Base-by-base conservation (phyloP, 2,329 filamentous ascomycete genomes). In the Stagonosporopsis vannaccii region DNA sequence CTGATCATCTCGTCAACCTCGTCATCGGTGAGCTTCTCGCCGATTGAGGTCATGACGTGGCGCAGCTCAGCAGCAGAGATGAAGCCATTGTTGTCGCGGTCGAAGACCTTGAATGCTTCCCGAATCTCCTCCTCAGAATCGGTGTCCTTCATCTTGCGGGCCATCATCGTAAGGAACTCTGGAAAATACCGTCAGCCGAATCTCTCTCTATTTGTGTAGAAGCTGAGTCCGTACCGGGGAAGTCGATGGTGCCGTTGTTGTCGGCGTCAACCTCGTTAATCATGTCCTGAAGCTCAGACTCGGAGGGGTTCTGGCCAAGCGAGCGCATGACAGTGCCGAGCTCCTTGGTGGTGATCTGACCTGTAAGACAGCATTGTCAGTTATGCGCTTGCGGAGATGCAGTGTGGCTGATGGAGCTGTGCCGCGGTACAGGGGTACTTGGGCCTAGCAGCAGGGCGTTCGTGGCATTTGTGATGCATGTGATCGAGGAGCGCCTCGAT, bases 121-220 rank as follows among this genome's bases (percentile, higher is more conserved):
- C 83, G 81, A 71, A 88, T 86, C 75, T 88, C 86, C 73, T 86
- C 81, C 73, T 87, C 85, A 48, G 83, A 83, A 74, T 87, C 84
- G 55, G 82, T 83, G 67, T 85, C 82, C 75, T 83, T 84, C 77
- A 85, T 85, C 68, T 84, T 84, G 69, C 81, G 82, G 49, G 85
- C 84, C 85, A 88, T 88, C 82, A 88, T 86, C 63, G 82, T 84
- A 58, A 87, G 81, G 77, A 88, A 88, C 71, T 88, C 85, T 85
- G 66, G 8, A 26, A 3, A 2, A 3, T 2, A 17, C 22, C 9
- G 47, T 68, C 26, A 67, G 62, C 51, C 17, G 33, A 23, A 23
- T n/a, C 25, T 37, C 11, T 23, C 7, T 17, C 13, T 19, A 3
- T 2, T 25, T 15, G 15, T 15, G 15, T 17, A 19, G 7, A 39